Base-by-base conservation (phyloP, 2,329 filamentous ascomycete species). In the Fusarium xyrophilum region DNA sequence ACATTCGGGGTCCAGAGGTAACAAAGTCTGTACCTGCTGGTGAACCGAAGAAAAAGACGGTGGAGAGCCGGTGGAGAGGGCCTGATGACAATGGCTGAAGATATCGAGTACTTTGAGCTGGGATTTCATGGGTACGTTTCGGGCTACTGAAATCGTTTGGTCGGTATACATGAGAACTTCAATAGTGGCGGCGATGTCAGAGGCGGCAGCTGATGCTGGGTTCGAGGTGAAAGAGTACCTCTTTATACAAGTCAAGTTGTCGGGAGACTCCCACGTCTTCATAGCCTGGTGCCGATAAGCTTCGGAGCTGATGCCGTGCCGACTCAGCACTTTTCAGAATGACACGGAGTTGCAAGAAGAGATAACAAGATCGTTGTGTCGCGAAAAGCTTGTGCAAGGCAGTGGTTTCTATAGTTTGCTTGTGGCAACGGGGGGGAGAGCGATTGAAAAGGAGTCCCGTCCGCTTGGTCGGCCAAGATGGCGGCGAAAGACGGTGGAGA, bases 1-100 rank as follows among this genome's bases (percentile, higher is more conserved):
- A 50, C 46, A 30, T 30, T 40, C 52, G 58, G 67, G 57, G 56
- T 51, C 46, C 51, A 44, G 43, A 60, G 44, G 42, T 32, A 67
- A 47, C 63, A 69, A 69, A 64, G 56, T 56, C 53, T 67, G 66
- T 69, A 69, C 66, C 67, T 69, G 66, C 67, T 69, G 69, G 67
- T 67, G 66, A 67, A 50, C 56, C 51, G 61, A 47, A 57, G 60
- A 65, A 70, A 73, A 68, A 73, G 68, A 72, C 68, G 69, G 68
- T 72, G 68, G 68, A 64, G 70, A 73, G 71, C 66, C 56, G 54
- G 67, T 66, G 67, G 68, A 69, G 66, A 69, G 66, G 68, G 48
- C 60, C 47, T 60, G 68, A 56, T 65, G 68, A 56, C 60, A 62
- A 63, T 68, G 58, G 58, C 67, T 69, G 63, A 70, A 61, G 55